Base-by-base conservation (phyloP, 2,329 filamentous ascomycete genomes). In the Neonectria hederae region DNA sequence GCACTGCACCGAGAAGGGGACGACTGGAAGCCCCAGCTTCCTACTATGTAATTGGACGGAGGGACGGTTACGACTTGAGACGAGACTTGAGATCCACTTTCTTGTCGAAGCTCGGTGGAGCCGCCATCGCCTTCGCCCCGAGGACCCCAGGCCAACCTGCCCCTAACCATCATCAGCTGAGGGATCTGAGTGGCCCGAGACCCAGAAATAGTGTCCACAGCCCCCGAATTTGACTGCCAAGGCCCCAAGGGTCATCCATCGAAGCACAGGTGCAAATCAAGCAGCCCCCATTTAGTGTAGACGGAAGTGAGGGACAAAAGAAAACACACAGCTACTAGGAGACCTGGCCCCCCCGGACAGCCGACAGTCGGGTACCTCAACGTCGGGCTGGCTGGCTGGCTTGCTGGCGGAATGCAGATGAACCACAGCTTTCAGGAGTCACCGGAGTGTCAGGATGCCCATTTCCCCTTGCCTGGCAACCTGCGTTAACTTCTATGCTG, bases 131-230 rank as follows among this genome's bases (percentile, higher is more conserved):
- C 59, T 53, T 61, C 51, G 52, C 60, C 54, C 60, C 69, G 62
- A 72, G 55, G 65, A 65, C 65, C 51, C 68, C 67, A 46, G 54
- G 65, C 71, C 65, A 62, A 60, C 63, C 59, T 63, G 61, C 64
- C 61, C 68, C 62, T 63, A 59, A 57, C 62, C 67, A 58, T 56
- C 55, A 72, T 70, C 63, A 73, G 68, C 63, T 69, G 62, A 68
- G 66, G 40, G 42, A 32, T 65, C 45, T 67, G 57, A 65, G 59
- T 66, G 71, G 71, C 53, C 58, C 63, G 57, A 63, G 59, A 58
- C 61, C 67, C 67, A 67, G 70, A 74, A 72, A 73, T 73, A 72
- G 71, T 61, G 66, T 65, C 67, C 68, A 75, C 69, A 72, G 69
- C 67, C 70, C 67, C 68, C 62, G 66, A 63, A 62, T 62, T 65